Evolutionary conservation across 495 filamentous ascomycete species (phyloP), one percentile per base, ranked within the genome.

Genomic region (Penicillium steckii): DNA sequence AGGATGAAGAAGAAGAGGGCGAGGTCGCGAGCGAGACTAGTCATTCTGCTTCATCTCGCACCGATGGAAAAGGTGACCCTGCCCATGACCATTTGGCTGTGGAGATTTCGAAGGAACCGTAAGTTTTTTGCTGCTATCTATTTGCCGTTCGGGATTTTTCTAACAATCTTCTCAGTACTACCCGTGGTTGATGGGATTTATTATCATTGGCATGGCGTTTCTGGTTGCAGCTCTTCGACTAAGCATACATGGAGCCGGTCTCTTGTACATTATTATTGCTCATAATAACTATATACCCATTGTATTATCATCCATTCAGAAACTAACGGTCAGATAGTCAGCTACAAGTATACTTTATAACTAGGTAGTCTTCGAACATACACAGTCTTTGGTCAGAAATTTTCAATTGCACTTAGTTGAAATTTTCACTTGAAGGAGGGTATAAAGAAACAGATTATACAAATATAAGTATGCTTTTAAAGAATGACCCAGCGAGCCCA

Each of bases 1-100:
- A 90, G 24, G 90, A 92, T 46, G 84, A 80, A 15, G 53, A 59
- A 12, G 44, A 13, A 21, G 57, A 64, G 15, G 57, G 42, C 8
- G 52, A 57, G 24, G 44, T 30, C 15, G 47, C 44, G 29, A 45
- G 38, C 25, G 41, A 41, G 35, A 8, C 42, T 22, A 15, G 19
- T 23, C 45, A 46, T 15, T 45, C 55, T 27, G 30, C 43, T 44
- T 9, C 51, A 18, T 48, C 32, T 15, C 48, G 26, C 23, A 45
- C 38, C 8, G 59, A 55, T 44, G 43, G 27, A 17, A 30, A 40
- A 33, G 37, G 47, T 37, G 15, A 19, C 13, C 30, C 37, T 15
- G 51, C 30, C n/a, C 52, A 55, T 35, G 57, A 61, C 44, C 53
- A 62, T 22, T 55, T 60, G 29, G 61, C 57, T 8, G 69, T 73